Base-by-base conservation (phyloP, 2,329 filamentous ascomycete genomes). In the Monosporascus sp. region DNA sequence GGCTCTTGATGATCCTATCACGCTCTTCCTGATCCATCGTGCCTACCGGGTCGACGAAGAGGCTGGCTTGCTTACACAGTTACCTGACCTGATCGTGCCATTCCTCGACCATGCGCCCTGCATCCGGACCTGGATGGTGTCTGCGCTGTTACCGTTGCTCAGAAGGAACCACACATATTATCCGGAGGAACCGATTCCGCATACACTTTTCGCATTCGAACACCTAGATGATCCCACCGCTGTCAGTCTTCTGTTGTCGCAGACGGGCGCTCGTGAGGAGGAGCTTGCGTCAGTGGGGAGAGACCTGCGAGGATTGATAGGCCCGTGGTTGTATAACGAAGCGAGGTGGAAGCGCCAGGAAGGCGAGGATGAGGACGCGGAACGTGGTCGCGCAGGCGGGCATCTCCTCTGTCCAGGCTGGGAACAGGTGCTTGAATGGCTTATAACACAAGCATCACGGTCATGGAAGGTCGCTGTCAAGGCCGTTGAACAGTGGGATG, bases 101-200 rank as follows among this genome's bases (percentile, higher is more conserved):
- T 92, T 91, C 65, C 73, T 91, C 17, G 72, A 80, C 48, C 77
- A 81, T 54, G 80, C 81, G 38, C 75, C 81, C 8, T 80, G 76
- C 53, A 73, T 92, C 38, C 79, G 82, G 49, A 80, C 76, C 0
- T 90, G 89, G 87, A 80, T 85, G 64, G 78, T 88, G 20, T 87
- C 87, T 0, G 81, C 79, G 2, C 75, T 89, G 17, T 71, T 92
- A 7, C 89, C 89, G 0, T 74, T 91, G 11, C 67, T 90, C 37
- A 78, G 88, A 49, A 76, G 88, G 22, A 86, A 85, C 60, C 81
- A 82, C 64, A 85, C 89, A 67, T 91, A 89, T 66, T 85, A 91
- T 60, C 78, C 82, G 0, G 67, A 79, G 15, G 67, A 70, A 1
- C 68, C 74, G 1, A 68, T 77, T 8, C 60, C 70, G 4, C 72